phyloP scores from a whole-genome alignment of 352 stramenopile genomes.

The Pythium dissotocum region DNA sequence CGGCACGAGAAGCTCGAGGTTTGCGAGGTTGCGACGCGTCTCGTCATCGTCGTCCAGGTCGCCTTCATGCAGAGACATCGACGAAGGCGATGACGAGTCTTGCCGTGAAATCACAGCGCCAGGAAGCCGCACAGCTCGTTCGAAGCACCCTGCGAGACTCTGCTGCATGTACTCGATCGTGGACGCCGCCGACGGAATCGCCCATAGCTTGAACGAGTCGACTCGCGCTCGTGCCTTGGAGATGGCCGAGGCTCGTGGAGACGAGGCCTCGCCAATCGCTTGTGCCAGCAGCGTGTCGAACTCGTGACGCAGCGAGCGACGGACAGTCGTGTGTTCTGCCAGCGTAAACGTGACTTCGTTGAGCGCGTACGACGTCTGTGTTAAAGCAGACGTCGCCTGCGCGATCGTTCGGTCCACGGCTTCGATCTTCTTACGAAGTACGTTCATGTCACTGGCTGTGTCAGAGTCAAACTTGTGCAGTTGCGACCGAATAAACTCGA shows the following conservation, averaged over 20 bases:
- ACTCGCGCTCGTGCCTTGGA: conserved; percentile 14
- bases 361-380: conserved; percentile 56
- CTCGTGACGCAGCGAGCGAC: conserved; percentile 40
- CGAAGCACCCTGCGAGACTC: conserved; percentile 61
- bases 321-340: conserved; percentile 54
- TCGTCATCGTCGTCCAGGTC: conserved; percentile 53
- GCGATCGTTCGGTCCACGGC: conserved; percentile 58
- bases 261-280: conserved; percentile 54
- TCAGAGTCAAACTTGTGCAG: conserved; percentile 61
- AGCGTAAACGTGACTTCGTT: conserved; percentile 66
- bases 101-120: conserved; percentile 21
- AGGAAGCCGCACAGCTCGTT: conserved; percentile 39
- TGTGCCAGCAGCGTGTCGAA: conserved; percentile 46
- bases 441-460: conserved; percentile 67
- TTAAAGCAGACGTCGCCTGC: conserved; percentile 48
- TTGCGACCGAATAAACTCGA: conserved; percentile 63
- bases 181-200: conserved; percentile 20
- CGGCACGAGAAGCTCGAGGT: conserved; percentile 72
- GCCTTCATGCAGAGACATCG: conserved; percentile 26
- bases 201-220: conserved; percentile 16
- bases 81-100: conserved; percentile 20
- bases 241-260: conserved; percentile 33
- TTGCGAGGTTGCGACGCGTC: conserved; percentile 42
- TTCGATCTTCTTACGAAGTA: conserved; percentile 80
- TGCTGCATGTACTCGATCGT: conserved; percentile 61